Conservation (phyloP, 164 flowering plant species). For the Kingdonia uniflora region DNA sequence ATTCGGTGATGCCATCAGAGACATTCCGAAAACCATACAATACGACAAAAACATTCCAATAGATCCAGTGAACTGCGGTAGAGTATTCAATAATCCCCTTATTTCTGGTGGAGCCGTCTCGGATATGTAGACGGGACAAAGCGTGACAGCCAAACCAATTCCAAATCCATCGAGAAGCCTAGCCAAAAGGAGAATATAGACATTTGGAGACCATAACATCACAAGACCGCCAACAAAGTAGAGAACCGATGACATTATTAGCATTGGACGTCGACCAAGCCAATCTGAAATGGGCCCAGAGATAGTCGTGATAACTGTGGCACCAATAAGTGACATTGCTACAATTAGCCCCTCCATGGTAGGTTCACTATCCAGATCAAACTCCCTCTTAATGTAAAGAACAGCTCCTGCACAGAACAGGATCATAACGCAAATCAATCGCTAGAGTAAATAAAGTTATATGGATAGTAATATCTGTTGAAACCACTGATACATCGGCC, state of each 20-base stretch:
- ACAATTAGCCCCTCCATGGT: conserved; percentile 74
- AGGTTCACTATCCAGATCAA: conserved; percentile 39
- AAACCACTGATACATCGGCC: no score
- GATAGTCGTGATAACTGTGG: conserved; percentile 68
- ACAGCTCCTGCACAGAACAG: conserved; percentile 43
- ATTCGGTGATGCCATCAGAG: conserved; percentile 47
- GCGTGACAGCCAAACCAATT: conserved; percentile 79
- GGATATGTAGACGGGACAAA: conserved; percentile 81
- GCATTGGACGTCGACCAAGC: conserved; percentile 87
- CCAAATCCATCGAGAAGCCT: conserved; percentile 90
- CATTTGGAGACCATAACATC: conserved; percentile 97
- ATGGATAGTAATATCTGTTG: no score
- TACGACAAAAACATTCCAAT: conserved; percentile 84
- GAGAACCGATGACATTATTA: conserved; percentile 64
- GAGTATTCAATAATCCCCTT: conserved; percentile 76
- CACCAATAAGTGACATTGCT: conserved; percentile 94
- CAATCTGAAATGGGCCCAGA: conserved; percentile 77
- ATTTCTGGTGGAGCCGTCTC: conserved; percentile 94
- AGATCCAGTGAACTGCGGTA: conserved; percentile 86
- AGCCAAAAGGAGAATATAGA: conserved; percentile 62
- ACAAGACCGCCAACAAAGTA: conserved; percentile 73
- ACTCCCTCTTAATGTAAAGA: conserved; percentile 66
- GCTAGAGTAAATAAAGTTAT: no score
- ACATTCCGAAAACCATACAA: conserved; percentile 92
- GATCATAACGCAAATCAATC: no score